phyloP scores from a whole-genome alignment of 2,329 filamentous ascomycete species.

The Knoxdaviesia proteae region DNA sequence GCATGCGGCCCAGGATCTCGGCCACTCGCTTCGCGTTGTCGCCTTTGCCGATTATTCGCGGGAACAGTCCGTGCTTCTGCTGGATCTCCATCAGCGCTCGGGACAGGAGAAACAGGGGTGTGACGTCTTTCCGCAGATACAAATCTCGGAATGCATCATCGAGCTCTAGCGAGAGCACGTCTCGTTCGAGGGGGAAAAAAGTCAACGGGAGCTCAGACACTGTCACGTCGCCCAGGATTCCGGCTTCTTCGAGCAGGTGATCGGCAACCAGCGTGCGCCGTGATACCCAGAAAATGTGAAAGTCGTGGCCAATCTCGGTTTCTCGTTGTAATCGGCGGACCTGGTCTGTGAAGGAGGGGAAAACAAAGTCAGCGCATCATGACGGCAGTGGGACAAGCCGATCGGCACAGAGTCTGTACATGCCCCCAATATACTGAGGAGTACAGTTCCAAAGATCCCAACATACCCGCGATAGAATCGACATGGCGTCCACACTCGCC shows the following conservation, averaged over 20 bases:
- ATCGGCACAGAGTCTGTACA: no score
- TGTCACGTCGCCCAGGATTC: slow-evolving; percentile 79
- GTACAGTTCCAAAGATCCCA: no score
- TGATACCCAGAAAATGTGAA: slow-evolving; percentile 91
- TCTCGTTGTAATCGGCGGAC: slow-evolving; percentile 77
- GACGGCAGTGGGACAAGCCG: slow-evolving; percentile 10
- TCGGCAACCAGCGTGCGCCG: slow-evolving; percentile 81
- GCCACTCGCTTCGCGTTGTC: slow-evolving; percentile 80
- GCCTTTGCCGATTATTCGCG: slow-evolving; percentile 84
- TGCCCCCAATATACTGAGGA: no score
- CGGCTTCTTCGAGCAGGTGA: slow-evolving; percentile 76
- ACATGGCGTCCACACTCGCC: slow-evolving; percentile 76
- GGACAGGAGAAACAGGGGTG: slow-evolving; percentile 71
- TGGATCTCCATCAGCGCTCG: slow-evolving; percentile 90
- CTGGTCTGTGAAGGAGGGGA: slow-evolving; percentile 39
- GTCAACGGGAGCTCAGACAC: slow-evolving; percentile 72
- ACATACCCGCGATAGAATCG: slow-evolving; percentile 69
- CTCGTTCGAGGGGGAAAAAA: slow-evolving; percentile 80
- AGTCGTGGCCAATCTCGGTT: slow-evolving; percentile 80
- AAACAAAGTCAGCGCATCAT: slow-evolving; percentile 34
- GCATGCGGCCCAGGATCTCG: slow-evolving; percentile 75
- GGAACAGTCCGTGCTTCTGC: slow-evolving; percentile 78
- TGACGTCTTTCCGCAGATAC: slow-evolving; percentile 78
- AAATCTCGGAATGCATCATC: slow-evolving; percentile 73
- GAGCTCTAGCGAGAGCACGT: slow-evolving; percentile 77